phyloP scores from a whole-genome alignment of 495 filamentous ascomycete species.

The Aspergillus incahuasiensis region DNA sequence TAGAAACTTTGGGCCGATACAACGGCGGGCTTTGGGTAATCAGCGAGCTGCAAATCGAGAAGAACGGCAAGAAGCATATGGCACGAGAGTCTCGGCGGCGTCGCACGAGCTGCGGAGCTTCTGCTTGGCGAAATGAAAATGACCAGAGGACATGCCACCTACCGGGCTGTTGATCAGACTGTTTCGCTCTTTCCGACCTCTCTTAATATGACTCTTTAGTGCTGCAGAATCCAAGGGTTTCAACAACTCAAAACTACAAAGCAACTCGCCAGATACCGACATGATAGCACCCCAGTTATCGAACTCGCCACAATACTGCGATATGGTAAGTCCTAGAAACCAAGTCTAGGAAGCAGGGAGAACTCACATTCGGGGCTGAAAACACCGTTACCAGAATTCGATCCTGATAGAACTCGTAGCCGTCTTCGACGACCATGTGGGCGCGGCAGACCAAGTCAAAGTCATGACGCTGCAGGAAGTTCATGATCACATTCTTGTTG shows the following conservation, averaged over 20 bases:
- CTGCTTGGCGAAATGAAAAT: constrained; percentile 24
- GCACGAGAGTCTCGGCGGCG: constrained; percentile 25
- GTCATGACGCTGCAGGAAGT: constrained; percentile 90
- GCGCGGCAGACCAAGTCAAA: constrained; percentile 96
- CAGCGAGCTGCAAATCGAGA: constrained; percentile 17
- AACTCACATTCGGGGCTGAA: constrained; percentile 90
- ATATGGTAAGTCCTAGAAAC: constrained; percentile 19
- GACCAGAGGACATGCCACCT: constrained; percentile 38
- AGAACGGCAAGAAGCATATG: constrained; percentile 8
- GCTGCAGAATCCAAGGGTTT: constrained; percentile 97
- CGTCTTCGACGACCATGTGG: constrained; percentile 99
- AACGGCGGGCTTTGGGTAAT: constrained; percentile 35
- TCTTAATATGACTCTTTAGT: constrained; percentile 98
- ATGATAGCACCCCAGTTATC: constrained; percentile 99
- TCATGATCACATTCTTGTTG: constrained; percentile 96
- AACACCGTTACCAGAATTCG: constrained; percentile 95
- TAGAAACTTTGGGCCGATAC: constrained; percentile 49
- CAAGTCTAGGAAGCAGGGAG: neutral
- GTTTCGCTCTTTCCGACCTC: constrained; percentile 84
- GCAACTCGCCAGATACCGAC: constrained; percentile 88
- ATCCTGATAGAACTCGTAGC: constrained; percentile 98
- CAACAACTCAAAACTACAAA: constrained; percentile 95
- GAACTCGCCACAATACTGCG: constrained; percentile 96
- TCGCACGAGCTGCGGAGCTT: constrained; percentile 20
- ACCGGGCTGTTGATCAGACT: constrained; percentile 93